Evolutionary conservation across 805 yeast genomes (phyloP).

Genomic region (Cyberlindnera mrakii): DNA sequence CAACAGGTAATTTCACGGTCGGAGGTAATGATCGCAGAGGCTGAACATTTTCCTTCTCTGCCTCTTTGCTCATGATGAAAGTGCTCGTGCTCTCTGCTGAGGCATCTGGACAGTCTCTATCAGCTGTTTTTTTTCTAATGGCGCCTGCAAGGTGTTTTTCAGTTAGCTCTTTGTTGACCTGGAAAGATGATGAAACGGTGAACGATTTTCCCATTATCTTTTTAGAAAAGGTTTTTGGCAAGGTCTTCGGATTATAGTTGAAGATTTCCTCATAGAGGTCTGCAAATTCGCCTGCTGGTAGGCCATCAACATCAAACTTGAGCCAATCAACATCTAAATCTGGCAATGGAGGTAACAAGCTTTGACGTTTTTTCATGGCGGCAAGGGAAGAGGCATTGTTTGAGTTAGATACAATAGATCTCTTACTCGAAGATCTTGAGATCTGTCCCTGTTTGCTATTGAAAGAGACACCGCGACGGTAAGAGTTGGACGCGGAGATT

Average conservation of each 20-base stretch:
- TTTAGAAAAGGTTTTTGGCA: conserved; percentile 4
- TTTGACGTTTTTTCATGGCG: conserved; percentile 17
- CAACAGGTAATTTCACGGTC: background rate
- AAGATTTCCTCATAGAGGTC: conserved; percentile 26
- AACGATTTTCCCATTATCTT: background rate
- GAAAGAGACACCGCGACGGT: conserved; percentile 27
- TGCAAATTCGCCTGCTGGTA: conserved; percentile 24
- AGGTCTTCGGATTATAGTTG: conserved; percentile 13
- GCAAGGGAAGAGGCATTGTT: background rate
- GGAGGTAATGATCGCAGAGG: background rate
- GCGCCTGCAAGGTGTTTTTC: too few relatives aligned
- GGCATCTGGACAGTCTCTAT: background rate
- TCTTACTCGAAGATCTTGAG: conserved; percentile 23
- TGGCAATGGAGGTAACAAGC: conserved; percentile 26
- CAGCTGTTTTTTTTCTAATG: background rate
- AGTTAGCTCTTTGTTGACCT: background rate
- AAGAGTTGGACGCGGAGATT: conserved; percentile 25
- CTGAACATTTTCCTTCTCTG: background rate
- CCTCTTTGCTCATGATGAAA: background rate
- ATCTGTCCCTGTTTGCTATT: conserved; percentile 17
- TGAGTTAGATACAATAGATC: conserved; percentile 10
- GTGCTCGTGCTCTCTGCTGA: background rate
- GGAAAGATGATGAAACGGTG: background rate
- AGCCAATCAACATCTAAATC: conserved; percentile 22
- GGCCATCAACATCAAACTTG: conserved; percentile 11